phyloP scores from a whole-genome alignment of 1,139 yeast species.

The Pichia sp. region DNA sequence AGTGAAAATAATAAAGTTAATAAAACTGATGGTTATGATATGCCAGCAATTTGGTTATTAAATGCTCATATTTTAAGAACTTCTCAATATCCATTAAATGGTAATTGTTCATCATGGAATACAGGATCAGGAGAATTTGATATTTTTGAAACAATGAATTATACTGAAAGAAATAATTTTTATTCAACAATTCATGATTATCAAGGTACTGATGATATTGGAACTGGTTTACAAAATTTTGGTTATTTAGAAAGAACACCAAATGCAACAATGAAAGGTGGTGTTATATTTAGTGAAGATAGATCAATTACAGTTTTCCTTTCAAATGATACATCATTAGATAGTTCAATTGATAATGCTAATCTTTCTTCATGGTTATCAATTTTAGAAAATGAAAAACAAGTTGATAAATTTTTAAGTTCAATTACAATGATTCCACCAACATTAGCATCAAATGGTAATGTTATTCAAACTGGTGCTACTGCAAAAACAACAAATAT shows the following conservation, averaged over 20 bases:
- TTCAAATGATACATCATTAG: constrained; percentile 50
- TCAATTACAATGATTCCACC: constrained; percentile 21
- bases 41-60: constrained; percentile 78
- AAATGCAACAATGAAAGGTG: constrained; percentile 54
- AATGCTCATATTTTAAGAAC: constrained; percentile 78
- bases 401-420: constrained; percentile 15
- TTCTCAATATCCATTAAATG: constrained; percentile 58
- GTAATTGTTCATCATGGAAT: constrained; percentile 68
- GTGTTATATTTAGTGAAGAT: constrained; percentile 58
- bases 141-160: constrained; percentile 60
- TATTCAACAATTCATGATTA: constrained; percentile 66
- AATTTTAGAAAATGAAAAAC: constrained; percentile 11
- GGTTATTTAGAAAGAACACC: constrained; percentile 52
- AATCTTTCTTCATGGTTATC: constrained; percentile 36
- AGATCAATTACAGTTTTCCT: constrained; percentile 59
- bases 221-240: constrained; percentile 50
- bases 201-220: constrained; percentile 60
- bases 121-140: constrained; percentile 82
- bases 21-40: constrained; percentile 42
- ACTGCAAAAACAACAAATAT: no score
- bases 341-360: constrained; percentile 32
- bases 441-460: constrained; percentile 1
- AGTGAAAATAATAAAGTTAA: constrained; percentile 31
- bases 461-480: not conserved
- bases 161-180: constrained; percentile 47